Evolutionary conservation across 805 yeast species (phyloP), one percentile per base, ranked within the genome.

Genomic region (Candida golubevii): DNA sequence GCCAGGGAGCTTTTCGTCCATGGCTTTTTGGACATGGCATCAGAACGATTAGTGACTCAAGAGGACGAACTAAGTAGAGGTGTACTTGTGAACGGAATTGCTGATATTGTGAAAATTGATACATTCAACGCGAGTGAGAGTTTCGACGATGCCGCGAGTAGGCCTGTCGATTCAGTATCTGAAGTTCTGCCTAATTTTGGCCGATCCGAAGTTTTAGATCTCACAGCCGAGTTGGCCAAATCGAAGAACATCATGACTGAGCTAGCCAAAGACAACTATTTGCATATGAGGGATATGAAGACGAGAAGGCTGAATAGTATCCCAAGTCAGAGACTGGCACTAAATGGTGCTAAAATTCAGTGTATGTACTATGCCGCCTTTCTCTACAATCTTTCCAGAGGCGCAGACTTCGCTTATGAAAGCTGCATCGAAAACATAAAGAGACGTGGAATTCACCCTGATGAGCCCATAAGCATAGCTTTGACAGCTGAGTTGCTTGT

Each of bases 1-100:
- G 80, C 86, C 2, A 68, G 90, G 47, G 91, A 85, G 57, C 57
- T 85, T 11, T 56, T 76, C 36, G 74, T 79, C n/a, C 82, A 80
- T 56, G 75, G 75, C 2, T 76, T 74, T 47, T 47, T 78, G 12
- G 68, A 78, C 53, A 45, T 69, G 6, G 47, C 57, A 0, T 39
- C 40, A 7, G 55, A 54, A 7, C 14, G 31, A 8, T 55, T 66
- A 23, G 42, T 51, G 3, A 42, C 49, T 1, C 30, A 39, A 4
- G 36, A 27, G 2, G 41, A 39, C 3, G 43, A 35, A 12, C 36
- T 42, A 39, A 2, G 49, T 4, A 55, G 65, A 8, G 62, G 65
- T 38, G 67, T 79, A 1, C 58, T 82, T 18, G 69, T 83, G 7
- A 80, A 86, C 56, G 93, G 90, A 1, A 66, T 84, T 1, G 74